Evolutionary conservation across 2,329 filamentous ascomycete genomes (phyloP).

Genomic region (Botrytis elliptica): DNA sequence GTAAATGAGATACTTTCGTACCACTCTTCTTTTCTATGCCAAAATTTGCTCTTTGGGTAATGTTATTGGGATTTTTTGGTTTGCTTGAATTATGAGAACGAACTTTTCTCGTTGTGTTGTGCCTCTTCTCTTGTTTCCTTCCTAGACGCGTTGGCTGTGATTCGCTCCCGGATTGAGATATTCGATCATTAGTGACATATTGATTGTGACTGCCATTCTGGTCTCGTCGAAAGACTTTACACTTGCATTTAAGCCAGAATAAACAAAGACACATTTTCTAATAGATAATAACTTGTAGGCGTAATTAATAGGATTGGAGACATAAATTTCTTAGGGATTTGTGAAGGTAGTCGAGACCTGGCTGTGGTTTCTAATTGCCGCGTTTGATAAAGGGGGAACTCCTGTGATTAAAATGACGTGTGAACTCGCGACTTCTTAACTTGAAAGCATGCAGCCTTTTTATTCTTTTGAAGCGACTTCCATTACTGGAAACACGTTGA

Average conservation of each 20-base stretch:
- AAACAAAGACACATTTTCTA: neutral
- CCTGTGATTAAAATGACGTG: neutral
- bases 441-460: neutral
- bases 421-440: neutral
- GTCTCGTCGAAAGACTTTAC: neutral
- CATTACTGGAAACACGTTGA: neutral
- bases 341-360: neutral
- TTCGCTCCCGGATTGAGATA: neutral
- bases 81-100: neutral
- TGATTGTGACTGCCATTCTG: neutral
- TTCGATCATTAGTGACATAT: neutral
- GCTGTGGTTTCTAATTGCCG: neutral
- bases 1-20: neutral
- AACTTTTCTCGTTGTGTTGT: too few species aligned
- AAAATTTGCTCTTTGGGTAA: too few species aligned
- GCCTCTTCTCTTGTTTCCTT: neutral
- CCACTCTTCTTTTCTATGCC: neutral
- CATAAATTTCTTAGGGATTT: neutral
- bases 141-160: neutral
- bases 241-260: conserved; percentile 3
- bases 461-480: neutral
- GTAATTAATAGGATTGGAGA: neutral
- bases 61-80: neutral
- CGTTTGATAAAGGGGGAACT: neutral
- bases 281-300: neutral